Conservation (phyloP, 345 rosid genomes). For the Geranium brycei region DNA sequence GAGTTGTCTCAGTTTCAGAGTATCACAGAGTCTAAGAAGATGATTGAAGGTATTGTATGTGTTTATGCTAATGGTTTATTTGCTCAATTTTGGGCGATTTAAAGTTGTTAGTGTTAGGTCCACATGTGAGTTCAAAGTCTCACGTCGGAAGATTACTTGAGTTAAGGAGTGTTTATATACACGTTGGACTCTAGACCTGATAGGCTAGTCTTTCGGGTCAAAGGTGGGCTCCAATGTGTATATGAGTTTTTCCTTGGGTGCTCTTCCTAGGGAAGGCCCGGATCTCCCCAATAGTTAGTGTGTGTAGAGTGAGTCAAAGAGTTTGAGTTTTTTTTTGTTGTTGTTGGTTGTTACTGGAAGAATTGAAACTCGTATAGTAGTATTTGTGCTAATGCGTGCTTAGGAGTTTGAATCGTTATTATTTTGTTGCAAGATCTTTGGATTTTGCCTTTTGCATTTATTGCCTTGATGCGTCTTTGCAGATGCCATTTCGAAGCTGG, state of each 20-base stretch:
- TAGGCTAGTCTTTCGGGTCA: no score
- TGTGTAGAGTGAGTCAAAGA: background rate
- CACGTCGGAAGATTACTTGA: no score
- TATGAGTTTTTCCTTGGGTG: no score
- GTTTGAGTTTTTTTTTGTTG: background rate
- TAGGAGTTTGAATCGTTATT: background rate
- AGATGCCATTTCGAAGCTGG: slow-evolving; percentile 78
- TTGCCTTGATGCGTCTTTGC: background rate
- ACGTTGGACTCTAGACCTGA: no score
- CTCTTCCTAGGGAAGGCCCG: no score
- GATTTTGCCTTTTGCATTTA: background rate
- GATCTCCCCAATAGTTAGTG: background rate
- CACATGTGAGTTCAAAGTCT: no score
- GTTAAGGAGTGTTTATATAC: no score
- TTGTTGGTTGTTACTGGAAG: background rate
- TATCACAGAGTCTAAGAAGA: slow-evolving; percentile 47
- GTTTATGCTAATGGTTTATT: background rate
- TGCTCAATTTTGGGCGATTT: background rate
- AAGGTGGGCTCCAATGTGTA: no score
- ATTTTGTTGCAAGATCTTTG: background rate
- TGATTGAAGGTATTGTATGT: slow-evolving; percentile 46
- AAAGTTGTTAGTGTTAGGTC: no score
- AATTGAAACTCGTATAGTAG: background rate
- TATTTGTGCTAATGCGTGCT: background rate
- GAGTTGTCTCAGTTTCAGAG: slow-evolving; percentile 84